Conservation (phyloP, 2,329 filamentous ascomycete genomes). For the Xylariaceae sp. region DNA sequence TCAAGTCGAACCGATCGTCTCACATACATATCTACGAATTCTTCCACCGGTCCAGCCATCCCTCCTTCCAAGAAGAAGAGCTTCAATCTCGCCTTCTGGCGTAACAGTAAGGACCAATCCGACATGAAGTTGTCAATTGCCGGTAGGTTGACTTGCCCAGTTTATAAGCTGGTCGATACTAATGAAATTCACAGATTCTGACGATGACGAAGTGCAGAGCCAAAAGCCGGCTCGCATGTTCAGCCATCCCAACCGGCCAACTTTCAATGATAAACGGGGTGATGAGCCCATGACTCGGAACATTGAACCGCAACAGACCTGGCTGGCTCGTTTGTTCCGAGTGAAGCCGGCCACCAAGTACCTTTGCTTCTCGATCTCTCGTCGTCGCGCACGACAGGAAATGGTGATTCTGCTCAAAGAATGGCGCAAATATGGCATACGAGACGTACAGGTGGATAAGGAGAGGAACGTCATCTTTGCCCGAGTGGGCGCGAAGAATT, state of each 20-base stretch:
- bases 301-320: conserved; percentile 69
- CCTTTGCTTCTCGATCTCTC: conserved; percentile 69
- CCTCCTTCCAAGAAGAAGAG: conserved; percentile 40
- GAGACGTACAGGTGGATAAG: conserved; percentile 73
- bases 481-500: conserved; percentile 68
- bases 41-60: conserved; percentile 18
- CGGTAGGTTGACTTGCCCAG: conserved; percentile 32
- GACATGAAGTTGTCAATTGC: conserved; percentile 39
- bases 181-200: conserved; percentile 27
- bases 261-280: conserved; percentile 20
- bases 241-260: conserved; percentile 16
- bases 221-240: conserved; percentile 24
- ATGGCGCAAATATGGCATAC: conserved; percentile 78
- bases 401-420: conserved; percentile 68
- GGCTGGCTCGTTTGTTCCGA: conserved; percentile 83
- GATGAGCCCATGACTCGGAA: conserved; percentile 36
- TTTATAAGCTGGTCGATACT: conserved; percentile 8
- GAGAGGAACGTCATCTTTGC: conserved; percentile 73
- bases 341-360: conserved; percentile 76
- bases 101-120: conserved; percentile 38
- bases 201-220: conserved; percentile 30
- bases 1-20: conserved; percentile 17
- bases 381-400: conserved; percentile 70
- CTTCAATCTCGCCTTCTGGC: conserved; percentile 53
- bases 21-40: conserved; percentile 22